Conservation (phyloP, 495 filamentous ascomycete species). For the Talaromyces ruber region DNA sequence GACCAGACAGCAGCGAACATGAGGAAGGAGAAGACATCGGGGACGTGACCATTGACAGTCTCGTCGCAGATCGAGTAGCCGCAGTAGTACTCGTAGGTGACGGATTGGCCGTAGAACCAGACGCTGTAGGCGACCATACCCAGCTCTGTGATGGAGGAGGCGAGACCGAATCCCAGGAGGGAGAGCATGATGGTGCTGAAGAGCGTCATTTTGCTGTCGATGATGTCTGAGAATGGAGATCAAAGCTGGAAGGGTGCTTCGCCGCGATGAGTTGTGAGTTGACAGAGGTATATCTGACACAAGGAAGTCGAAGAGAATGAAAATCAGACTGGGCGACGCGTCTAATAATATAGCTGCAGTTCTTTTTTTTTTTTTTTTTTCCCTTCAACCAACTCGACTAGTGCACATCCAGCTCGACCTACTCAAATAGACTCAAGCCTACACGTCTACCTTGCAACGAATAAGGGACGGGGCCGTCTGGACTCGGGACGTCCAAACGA, state of each 20-base stretch:
- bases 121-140: constrained; percentile 16
- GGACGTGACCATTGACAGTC: constrained; percentile 11
- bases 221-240: background rate
- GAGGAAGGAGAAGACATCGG: constrained; percentile 17
- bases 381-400: background rate
- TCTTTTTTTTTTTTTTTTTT: background rate
- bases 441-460: background rate
- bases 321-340: background rate
- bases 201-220: constrained; percentile 12
- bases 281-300: background rate
- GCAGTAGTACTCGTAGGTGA: constrained; percentile 1
- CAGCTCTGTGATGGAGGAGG: constrained; percentile 20
- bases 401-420: background rate
- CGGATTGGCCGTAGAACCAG: constrained; percentile 1
- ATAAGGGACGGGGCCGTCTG: background rate
- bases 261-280: background rate
- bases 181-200: constrained; percentile 18
- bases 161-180: constrained; percentile 15
- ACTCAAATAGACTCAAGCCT: background rate
- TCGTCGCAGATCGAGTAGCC: constrained; percentile 1
- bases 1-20: constrained; percentile 20
- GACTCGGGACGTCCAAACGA: background rate
- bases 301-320: background rate
- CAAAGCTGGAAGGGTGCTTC: background rate
- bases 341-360: background rate